A percentile compares a stretch with the other conserved stretches of the same genome.
Evolutionary conservation across 1,284 basidiomycete genomes (phyloP).

Genomic region (Pulchroboletus neoregius): DNA sequence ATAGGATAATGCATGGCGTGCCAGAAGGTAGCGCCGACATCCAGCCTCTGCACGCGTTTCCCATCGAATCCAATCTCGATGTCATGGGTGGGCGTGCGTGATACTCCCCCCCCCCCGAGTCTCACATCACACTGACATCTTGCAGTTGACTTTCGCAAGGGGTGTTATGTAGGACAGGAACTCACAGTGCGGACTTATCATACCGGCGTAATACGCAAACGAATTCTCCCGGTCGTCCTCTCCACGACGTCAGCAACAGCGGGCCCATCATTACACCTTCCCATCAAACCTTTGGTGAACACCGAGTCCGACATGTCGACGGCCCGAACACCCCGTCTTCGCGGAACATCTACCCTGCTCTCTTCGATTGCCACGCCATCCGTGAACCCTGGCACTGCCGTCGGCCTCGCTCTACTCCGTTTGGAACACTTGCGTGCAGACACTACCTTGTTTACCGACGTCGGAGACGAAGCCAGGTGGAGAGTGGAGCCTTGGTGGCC

Average conservation of each 20-base stretch:
- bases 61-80: slow-evolving; percentile 93
- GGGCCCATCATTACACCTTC: slow-evolving; percentile 10
- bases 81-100: slow-evolving; percentile 85
- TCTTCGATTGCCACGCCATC: slow-evolving; percentile 41
- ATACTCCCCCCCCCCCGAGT: neutral
- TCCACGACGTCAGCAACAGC: slow-evolving; percentile 12
- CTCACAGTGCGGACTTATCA: slow-evolving; percentile 96
- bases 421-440: slow-evolving; percentile 53
- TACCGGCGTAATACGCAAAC: slow-evolving; percentile 89
- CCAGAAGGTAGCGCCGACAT: slow-evolving; percentile 87
- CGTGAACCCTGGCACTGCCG: slow-evolving; percentile 30
- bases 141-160: slow-evolving; percentile 93
- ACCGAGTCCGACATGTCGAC: slow-evolving; percentile 8
- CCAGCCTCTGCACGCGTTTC: slow-evolving; percentile 72
- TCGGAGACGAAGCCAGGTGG: slow-evolving; percentile 36
- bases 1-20: slow-evolving; percentile 80
- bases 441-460: slow-evolving; percentile 17
- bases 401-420: slow-evolving; percentile 68
- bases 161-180: slow-evolving; percentile 98
- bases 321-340: slow-evolving; percentile 39
- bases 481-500: slow-evolving; percentile 58
- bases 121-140: slow-evolving; percentile 2
- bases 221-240: slow-evolving; percentile 72
- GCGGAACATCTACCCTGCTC: slow-evolving; percentile 66
- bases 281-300: slow-evolving; percentile 23